Percentiles rank a stretch among this genome's conserved stretches.
Evolutionary conservation across 1,284 basidiomycete species (phyloP).

Genomic region (Irpex sp.): DNA sequence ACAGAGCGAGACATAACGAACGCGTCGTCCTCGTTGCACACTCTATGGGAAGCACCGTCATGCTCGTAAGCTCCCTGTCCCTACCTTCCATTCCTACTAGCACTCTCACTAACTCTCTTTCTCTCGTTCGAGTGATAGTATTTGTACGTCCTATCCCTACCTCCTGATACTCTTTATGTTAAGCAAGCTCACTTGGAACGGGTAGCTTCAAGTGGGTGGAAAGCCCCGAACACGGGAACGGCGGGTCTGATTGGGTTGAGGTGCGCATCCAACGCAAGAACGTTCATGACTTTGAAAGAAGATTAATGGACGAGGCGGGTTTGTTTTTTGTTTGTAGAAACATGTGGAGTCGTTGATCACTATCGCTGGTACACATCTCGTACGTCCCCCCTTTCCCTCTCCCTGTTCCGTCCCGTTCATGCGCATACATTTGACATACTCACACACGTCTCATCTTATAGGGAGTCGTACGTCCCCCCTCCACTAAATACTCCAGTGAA

Average conservation of each 20-base stretch:
- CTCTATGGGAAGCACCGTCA: constrained; percentile 82
- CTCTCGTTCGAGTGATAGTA: constrained; percentile 39
- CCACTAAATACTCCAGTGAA: background rate
- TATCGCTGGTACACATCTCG: constrained; percentile 87
- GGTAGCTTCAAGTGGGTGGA: constrained; percentile 95
- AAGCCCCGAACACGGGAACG: constrained; percentile 78
- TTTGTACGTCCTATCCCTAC: constrained; percentile 45
- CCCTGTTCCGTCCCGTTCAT: too few species aligned
- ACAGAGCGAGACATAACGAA: constrained; percentile 65
- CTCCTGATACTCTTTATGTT: background rate
- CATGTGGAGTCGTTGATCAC: constrained; percentile 81
- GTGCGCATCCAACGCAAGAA: constrained; percentile 35
- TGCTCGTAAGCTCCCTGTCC: constrained; percentile 40
- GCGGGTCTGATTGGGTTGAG: constrained; percentile 92
- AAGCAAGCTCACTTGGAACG: too few species aligned
- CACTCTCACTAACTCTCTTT: background rate
- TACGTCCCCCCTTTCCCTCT: constrained; percentile 28
- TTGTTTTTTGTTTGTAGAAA: too few species aligned
- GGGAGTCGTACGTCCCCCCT: constrained; percentile 59
- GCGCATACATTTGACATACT: too few species aligned
- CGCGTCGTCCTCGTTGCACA: constrained; percentile 90
- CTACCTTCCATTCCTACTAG: background rate
- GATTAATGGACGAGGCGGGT: too few species aligned
- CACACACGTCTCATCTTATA: constrained; percentile 22
- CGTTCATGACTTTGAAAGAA: too few species aligned